phyloP scores from a whole-genome alignment of 192 early-diverging fungal species.

The Gaertneriomyces semiglobifer region DNA sequence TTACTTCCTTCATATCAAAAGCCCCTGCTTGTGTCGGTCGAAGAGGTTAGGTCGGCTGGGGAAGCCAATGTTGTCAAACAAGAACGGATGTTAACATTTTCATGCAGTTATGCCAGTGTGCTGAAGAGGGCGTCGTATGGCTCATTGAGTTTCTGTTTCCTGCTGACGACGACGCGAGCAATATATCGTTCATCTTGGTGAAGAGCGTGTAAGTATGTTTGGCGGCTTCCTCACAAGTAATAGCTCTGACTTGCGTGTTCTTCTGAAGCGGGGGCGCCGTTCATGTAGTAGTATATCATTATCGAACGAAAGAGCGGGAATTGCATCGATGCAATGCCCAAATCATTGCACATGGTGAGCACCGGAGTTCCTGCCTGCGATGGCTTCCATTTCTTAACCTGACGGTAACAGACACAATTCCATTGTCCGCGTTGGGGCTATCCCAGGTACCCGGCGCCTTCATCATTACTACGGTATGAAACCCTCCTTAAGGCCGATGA shows the following conservation, averaged over 20 bases:
- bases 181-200: conserved; percentile 6
- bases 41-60: conserved; percentile 3
- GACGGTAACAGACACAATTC: conserved; percentile 12
- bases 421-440: conserved; percentile 13
- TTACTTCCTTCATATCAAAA: background rate
- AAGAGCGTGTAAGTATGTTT: conserved; percentile 11
- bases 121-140: conserved; percentile 27
- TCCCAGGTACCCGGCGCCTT: conserved; percentile 8
- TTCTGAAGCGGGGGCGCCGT: conserved; percentile 4
- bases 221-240: background rate
- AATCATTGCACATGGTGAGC: conserved; percentile 8
- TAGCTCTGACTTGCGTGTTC: background rate
- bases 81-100: background rate
- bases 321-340: conserved; percentile 10
- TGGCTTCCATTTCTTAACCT: background rate
- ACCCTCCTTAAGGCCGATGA: background rate
- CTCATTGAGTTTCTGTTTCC: conserved; percentile 17
- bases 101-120: conserved; percentile 2
- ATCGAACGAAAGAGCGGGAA: background rate
- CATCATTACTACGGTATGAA: conserved; percentile 19
- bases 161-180: background rate
- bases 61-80: background rate
- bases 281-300: conserved; percentile 16
- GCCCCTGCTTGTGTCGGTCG: background rate
- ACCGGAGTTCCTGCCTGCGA: background rate